Conservation (phyloP, 768 basidiomycete genomes). For the Trametes gibbosa region DNA sequence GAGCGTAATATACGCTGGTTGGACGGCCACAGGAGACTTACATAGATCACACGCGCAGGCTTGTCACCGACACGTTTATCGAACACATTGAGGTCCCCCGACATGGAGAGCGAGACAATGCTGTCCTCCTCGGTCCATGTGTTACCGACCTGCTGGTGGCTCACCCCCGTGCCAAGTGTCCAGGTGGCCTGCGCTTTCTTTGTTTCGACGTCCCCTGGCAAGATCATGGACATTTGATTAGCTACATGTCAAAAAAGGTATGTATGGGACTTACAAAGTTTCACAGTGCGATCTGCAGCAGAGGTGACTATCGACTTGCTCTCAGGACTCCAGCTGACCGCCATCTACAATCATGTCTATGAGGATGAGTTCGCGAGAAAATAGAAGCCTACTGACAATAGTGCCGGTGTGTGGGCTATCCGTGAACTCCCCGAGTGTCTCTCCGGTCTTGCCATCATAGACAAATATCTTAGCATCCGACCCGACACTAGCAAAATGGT, state of each 20-base stretch:
- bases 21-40: constrained; percentile 30
- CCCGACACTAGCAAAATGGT: constrained; percentile 83
- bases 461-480: constrained; percentile 85
- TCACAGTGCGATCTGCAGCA: constrained; percentile 84
- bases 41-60: constrained; percentile 60
- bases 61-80: constrained; percentile 68
- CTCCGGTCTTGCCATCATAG: constrained; percentile 88
- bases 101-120: constrained; percentile 81
- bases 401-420: constrained; percentile 72
- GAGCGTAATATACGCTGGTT: background rate
- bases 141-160: constrained; percentile 84
- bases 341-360: constrained; percentile 44
- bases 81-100: constrained; percentile 78
- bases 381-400: constrained; percentile 49
- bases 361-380: background rate
- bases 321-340: constrained; percentile 77
- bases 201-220: constrained; percentile 76
- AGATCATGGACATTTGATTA: background rate
- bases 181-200: constrained; percentile 66
- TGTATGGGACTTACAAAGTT: constrained; percentile 63
- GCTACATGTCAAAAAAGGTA: background rate
- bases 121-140: constrained; percentile 72
- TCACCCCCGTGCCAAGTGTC: constrained; percentile 70
- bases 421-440: constrained; percentile 65
- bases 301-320: constrained; percentile 76